Base-by-base conservation (phyloP, 1,284 basidiomycete species). In the Schizophyllum amplum region DNA sequence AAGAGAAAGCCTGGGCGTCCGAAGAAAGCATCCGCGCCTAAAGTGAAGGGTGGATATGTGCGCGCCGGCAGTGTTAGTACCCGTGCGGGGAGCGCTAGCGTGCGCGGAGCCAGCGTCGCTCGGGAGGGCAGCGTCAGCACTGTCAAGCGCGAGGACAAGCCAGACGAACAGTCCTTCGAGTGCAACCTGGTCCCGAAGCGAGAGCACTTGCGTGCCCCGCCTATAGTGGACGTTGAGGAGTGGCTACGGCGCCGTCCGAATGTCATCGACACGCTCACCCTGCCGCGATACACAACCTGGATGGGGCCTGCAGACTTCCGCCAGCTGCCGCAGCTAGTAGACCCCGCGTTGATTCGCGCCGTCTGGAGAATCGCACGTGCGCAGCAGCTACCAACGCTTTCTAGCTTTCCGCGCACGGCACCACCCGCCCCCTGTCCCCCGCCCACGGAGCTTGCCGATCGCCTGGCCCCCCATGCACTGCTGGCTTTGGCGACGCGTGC, bases 381-480 rank as follows among this genome's bases (percentile, higher is more conserved):
- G 13, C 55, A 59, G 25, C 57, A 57, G 22, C 51, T 62, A 4
- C 50, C 54, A 20, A 33, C 58, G 4, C 57, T 62, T 11, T 20
- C 11, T 7, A 20, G 5, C 47, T 59, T 2, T 58, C 58, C 1
- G 20, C 24, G 5, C 57, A 55, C 51, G 56, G 58, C 22, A 58
- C 59, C 56, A 21, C 49, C 20, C 33, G 55, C 27, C 47, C 50
- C 15, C 24, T 60, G 17, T 15, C 46, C 33, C 21, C 56, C 60
- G 4, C 20, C 54, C 15, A 33, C 53, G 3, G 55, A 62, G 25
- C 49, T 60, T 9, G 27, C 53, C 23, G 50, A 21, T 6, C 52
- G 58, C 9, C 20, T 62, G 17, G 60, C 60, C 3, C 60, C 60
- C 11, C 27, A 56, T 53, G 60, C 60, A 7, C 54, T 62, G 57